Base-by-base conservation (phyloP, 2,329 filamentous ascomycete species). In the Fusarium fujikuroi region DNA sequence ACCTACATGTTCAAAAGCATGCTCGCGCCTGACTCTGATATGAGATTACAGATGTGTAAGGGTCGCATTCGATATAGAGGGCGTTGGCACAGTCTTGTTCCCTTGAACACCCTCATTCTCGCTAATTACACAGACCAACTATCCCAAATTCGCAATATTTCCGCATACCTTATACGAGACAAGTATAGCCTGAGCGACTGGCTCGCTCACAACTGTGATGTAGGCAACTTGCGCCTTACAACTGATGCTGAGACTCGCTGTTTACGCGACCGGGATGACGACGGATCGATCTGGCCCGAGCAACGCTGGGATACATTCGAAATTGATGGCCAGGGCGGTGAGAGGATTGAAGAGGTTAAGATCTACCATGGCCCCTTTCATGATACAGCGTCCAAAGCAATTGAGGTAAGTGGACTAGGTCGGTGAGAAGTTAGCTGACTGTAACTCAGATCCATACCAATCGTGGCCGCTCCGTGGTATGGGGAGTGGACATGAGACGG, bases 91-190 rank as follows among this genome's bases (percentile, higher is more conserved):
- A 2, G 23, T 0, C 36, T 54, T 1, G 36, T 40, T 7, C 23
- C 36, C 0, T 10, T 40, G 0, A 40, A 54, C 3, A 54, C 52
- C 0, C 23, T 40, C 5, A 0, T n/a, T 32, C 52, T 54, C 7
- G 25, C 36, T 0, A 16, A n/a, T 0, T 2, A 54, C 0, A 30
- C 15, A 10, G 2, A 0, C 19, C 0, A 30, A 9, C 32, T 54
- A 19, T 54, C 10, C 0, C 10, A 54, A 1, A 14, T 54, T 1
- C 36, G 36, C 7, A 40, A 36, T 5, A 19, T 54, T 40, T 40
- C 36, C 18, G 25, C 52, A 0, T 54, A 54, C 15, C 36, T 40
- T 1, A 30, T 40, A 0, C 36, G 23, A 54, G 36, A 53, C 28
- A 30, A 30, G 28, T 30, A 9, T 30, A 30, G 28, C 8, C 28